Percentiles rank a stretch among this genome's conserved stretches.
Evolutionary conservation across 2,329 filamentous ascomycete species (phyloP).

Genomic region (Fusarium sp.): DNA sequence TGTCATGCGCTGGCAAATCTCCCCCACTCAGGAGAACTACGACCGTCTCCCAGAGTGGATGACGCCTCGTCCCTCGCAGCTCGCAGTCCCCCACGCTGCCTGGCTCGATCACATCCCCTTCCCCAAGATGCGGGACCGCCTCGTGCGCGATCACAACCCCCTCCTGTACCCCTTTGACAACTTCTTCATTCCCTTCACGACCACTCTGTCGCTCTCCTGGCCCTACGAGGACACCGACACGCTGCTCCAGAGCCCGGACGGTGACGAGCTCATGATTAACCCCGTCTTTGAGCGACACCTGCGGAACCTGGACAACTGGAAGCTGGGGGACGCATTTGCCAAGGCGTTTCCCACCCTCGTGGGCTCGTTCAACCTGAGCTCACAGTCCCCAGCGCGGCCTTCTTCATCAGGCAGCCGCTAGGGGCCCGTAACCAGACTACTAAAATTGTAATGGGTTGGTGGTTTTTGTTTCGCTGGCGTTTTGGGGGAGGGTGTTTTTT

Average conservation of each 20-base stretch:
- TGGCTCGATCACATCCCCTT: constrained; percentile 90
- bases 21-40: constrained; percentile 82
- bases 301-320: constrained; percentile 83
- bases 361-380: constrained; percentile 47
- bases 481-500: background rate
- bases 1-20: constrained; percentile 86
- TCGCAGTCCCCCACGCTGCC: constrained; percentile 75
- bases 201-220: constrained; percentile 84
- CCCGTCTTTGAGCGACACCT: constrained; percentile 88
- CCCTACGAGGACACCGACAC: constrained; percentile 81
- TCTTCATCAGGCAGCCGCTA: constrained; percentile 34
- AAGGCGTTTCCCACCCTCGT: constrained; percentile 68
- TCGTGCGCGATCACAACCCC: constrained; percentile 64
- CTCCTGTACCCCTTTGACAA: constrained; percentile 76
- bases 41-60: constrained; percentile 81
- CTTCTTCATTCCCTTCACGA: constrained; percentile 87
- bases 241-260: constrained; percentile 68
- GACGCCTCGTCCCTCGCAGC: constrained; percentile 73
- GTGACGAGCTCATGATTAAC: constrained; percentile 81
- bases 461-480: background rate
- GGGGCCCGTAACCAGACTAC: background rate
- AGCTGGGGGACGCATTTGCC: constrained; percentile 76
- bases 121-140: constrained; percentile 77
- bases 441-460: background rate
- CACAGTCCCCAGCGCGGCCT: constrained; percentile 27